Evolutionary conservation across 1,139 yeast genomes (phyloP), one percentile per base, ranked within the genome.

Genomic region (Protomyces gravidus): DNA sequence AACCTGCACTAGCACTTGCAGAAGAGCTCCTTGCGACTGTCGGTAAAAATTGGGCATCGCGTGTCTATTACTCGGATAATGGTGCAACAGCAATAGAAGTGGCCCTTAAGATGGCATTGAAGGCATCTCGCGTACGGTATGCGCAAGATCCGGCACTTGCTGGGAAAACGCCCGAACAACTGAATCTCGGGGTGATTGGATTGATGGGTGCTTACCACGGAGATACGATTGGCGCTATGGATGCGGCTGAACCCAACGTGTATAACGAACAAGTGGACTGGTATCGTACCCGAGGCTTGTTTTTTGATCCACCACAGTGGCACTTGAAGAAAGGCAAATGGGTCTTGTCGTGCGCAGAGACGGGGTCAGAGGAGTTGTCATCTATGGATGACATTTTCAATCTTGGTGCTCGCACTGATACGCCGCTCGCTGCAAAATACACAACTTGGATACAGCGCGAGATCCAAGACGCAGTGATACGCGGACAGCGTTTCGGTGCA

Each of bases 21-120:
- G 65, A 66, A 26, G 61, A 56, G 7, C 39, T 68, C 19, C 55
- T 68, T 6, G 50, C 33, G 11, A 45, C 61, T 11, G 53, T 65
- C 15, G 60, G 63, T 15, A 67, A 67, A 47, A 63, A 66, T 5
- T 59, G 68, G 27, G 56, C 67, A 2, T 39, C 49, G 19, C 62
- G 70, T 5, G 70, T 67, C 5, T 68, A 67, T 49, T 68, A 67
- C 52, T 66, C 69, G 17, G 71, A 68, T 59, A 68, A 68, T 50
- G 71, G 71, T 11, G 64, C 69, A 17, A 68, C 71, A 25, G 70
- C 67, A 15, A 64, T 68, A 21, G 71, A 68, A 55, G 70, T 68
- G 13, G 70, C 70, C 2, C 55, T 68, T 5, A 68, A 68, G 55
- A 68, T 68, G 70, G 71, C 70, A 4, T 59, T 68, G 36, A 67